Conservation (phyloP, 371 early-diverging fungal species). For the Choanephora cucurbitarum region DNA sequence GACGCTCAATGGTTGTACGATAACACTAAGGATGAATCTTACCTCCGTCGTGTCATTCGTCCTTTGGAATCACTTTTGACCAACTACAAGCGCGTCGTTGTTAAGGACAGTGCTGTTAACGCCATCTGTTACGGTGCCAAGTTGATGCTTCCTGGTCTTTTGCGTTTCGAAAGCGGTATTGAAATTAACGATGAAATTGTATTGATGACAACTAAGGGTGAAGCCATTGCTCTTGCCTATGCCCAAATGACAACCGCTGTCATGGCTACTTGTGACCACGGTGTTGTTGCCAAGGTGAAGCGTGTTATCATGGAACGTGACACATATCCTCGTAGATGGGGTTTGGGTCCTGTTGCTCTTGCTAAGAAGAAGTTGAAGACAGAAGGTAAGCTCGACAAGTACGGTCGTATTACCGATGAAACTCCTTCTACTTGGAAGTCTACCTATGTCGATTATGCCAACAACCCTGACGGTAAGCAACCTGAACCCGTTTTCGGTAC, state of each 20-base stretch:
- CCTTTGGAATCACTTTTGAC: slow-evolving; percentile 97
- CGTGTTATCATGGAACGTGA: slow-evolving; percentile 99
- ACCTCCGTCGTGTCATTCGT: slow-evolving; percentile 92
- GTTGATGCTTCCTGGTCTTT: slow-evolving; percentile 97
- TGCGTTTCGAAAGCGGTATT: slow-evolving; percentile 97
- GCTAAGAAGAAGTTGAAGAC: slow-evolving; percentile 97
- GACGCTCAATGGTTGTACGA: slow-evolving; percentile 99
- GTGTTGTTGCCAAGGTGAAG: slow-evolving; percentile 98
- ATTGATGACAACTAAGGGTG: slow-evolving; percentile 99
- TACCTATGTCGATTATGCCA: slow-evolving; percentile 72
- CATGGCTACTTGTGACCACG: slow-evolving; percentile 87
- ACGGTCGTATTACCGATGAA: slow-evolving; percentile 82
- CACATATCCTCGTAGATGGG: slow-evolving; percentile 98
- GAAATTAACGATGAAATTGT: slow-evolving; percentile 96
- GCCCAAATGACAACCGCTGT: slow-evolving; percentile 95
- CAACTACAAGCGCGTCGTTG: slow-evolving; percentile 97
- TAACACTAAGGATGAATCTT: slow-evolving; percentile 90
- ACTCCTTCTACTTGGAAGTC: slow-evolving; percentile 83
- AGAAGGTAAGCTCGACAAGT: slow-evolving; percentile 97
- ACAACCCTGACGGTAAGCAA: slow-evolving; percentile 49
- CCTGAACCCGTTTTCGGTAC: slow-evolving; percentile 36
- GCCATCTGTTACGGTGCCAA: slow-evolving; percentile 99
- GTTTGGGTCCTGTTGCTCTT: slow-evolving; percentile 91
- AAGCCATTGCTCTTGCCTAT: slow-evolving; percentile 97
- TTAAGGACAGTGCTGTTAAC: slow-evolving; percentile 99